Conservation (phyloP, 345 rosid species). For the Eucalyptus cloeziana region DNA sequence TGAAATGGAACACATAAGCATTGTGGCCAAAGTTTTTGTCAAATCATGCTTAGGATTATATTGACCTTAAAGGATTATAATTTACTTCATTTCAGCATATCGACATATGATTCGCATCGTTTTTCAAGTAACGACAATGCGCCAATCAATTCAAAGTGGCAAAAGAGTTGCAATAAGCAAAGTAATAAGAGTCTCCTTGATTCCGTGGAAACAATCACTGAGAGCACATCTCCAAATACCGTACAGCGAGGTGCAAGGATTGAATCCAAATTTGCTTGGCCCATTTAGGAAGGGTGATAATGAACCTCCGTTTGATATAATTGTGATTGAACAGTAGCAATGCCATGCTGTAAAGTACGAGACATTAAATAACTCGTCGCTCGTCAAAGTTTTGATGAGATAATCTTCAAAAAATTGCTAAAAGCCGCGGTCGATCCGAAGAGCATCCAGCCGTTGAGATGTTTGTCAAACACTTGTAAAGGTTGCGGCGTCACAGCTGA, state of each 20-base stretch:
- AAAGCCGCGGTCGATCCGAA: neutral
- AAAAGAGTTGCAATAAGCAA: neutral
- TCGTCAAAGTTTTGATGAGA: neutral
- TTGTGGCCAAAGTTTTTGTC: neutral
- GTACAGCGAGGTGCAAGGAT: neutral
- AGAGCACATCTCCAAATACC: accelerated
- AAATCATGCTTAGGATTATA: no score
- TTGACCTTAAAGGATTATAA: neutral
- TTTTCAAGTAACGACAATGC: no score
- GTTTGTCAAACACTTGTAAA: neutral
- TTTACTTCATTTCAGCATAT: no score
- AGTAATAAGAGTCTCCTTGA: neutral
- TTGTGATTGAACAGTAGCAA: no score
- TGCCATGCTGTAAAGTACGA: neutral
- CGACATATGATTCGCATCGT: no score
- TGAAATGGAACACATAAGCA: neutral
- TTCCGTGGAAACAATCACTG: no score
- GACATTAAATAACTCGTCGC: neutral
- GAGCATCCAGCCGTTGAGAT: neutral
- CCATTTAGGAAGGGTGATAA: neutral
- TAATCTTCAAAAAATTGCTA: neutral
- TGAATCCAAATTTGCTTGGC: no score
- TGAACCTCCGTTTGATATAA: no score
- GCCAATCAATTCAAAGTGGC: neutral
- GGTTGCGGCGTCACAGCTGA: neutral